Evolutionary conservation across 495 filamentous ascomycete species (phyloP).

Genomic region (Neurospora sp.): DNA sequence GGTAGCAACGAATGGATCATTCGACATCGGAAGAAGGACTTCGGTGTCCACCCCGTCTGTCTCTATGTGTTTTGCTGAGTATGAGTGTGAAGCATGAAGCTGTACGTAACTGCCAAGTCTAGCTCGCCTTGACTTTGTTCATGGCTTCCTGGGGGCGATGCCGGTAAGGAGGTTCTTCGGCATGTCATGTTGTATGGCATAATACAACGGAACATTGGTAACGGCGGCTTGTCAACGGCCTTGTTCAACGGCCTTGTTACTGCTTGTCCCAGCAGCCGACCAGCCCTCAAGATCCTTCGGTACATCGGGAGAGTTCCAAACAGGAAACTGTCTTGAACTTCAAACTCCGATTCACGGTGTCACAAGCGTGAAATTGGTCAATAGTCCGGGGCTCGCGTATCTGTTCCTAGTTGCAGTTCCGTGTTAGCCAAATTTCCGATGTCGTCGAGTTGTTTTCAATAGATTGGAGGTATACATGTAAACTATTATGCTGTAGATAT

Average conservation of each 20-base stretch:
- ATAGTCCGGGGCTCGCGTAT: neutral
- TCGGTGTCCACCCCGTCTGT: neutral
- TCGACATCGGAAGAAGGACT: neutral
- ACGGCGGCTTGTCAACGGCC: neutral
- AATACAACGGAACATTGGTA: neutral
- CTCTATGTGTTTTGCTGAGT: neutral
- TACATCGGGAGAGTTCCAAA: neutral
- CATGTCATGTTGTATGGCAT: neutral
- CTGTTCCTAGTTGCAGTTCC: neutral
- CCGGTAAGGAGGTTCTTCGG: neutral
- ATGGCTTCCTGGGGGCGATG: neutral
- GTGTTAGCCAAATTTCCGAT: neutral
- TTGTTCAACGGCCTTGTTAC: neutral
- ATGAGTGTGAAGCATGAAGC: neutral
- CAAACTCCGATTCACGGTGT: neutral
- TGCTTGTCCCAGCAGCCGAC: neutral
- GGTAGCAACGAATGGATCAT: neutral
- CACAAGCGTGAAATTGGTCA: neutral
- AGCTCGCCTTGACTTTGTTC: neutral
- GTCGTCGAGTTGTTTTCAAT: neutral
- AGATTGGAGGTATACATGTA: neutral
- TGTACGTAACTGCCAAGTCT: neutral
- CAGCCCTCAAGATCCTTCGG: neutral
- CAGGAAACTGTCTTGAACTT: neutral
- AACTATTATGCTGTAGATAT: neutral